These are phyloP conservation scores for Pezicula rhizophila DNA, from an alignment of 2,329 filamentous ascomycete genomes.

Conservation along the genomic window DNA sequence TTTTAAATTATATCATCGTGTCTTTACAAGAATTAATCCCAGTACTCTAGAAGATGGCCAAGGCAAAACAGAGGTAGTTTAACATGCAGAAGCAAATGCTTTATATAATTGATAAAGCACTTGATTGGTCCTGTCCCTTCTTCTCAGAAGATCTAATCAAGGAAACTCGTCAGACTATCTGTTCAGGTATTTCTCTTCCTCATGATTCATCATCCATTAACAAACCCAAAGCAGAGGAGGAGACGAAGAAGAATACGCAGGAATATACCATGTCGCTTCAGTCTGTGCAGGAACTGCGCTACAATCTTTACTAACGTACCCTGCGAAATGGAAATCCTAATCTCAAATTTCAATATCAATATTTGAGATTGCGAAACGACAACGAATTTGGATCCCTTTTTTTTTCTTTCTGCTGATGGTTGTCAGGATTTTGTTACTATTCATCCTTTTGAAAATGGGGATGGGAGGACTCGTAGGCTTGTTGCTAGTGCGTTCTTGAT, in stretches of 20 bases:
- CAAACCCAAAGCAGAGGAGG: neutral
- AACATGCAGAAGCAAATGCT: slow-evolving; percentile 7
- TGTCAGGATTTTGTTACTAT: slow-evolving; percentile 30
- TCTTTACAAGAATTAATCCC: slow-evolving; percentile 3
- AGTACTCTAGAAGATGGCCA: neutral
- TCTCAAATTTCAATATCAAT: slow-evolving; percentile 18
- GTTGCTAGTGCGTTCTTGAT: slow-evolving; percentile 31
- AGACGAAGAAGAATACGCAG: slow-evolving; percentile 2
- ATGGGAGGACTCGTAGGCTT: slow-evolving; percentile 31
- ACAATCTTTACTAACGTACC: slow-evolving; percentile 18
- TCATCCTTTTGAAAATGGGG: slow-evolving; percentile 35
- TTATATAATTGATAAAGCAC: slow-evolving; percentile 13
- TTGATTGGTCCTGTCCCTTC: slow-evolving; percentile 6
- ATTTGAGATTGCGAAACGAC: slow-evolving; percentile 8
- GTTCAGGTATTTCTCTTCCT: slow-evolving; percentile 1
- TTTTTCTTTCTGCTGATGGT: slow-evolving; percentile 23
- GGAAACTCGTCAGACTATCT: slow-evolving; percentile 21
- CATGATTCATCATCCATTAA: neutral
- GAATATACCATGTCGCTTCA: slow-evolving; percentile 2
- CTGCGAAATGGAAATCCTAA: slow-evolving; percentile 19
- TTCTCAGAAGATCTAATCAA: slow-evolving; percentile 16
- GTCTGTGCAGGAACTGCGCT: neutral
- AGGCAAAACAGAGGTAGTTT: slow-evolving; percentile 1
- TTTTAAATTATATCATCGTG: neutral
- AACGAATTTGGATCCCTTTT: slow-evolving; percentile 15